Percentiles rank a stretch among this genome's conserved stretches.
These are phyloP conservation scores for Sarocladium kiliense DNA, from an alignment of 2,329 filamentous ascomycete species.

Conservation along the genomic window DNA sequence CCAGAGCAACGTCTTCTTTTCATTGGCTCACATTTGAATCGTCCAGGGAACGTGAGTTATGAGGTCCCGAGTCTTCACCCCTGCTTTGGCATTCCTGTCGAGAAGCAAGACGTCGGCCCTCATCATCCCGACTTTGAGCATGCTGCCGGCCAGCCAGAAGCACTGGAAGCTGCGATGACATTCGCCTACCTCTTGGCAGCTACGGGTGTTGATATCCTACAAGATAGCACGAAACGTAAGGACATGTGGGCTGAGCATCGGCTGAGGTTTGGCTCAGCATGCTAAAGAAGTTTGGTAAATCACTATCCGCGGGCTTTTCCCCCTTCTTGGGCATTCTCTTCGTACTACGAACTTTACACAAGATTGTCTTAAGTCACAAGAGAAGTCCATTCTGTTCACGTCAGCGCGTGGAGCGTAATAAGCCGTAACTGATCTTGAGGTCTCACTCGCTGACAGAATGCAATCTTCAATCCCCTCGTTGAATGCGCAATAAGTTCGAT, in stretches of 20 bases:
- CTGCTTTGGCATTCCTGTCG: slow-evolving; percentile 20
- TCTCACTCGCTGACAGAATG: too few species aligned
- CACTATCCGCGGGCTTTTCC: too few species aligned
- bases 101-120: slow-evolving; percentile 27
- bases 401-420: too few species aligned
- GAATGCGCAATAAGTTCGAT: too few species aligned
- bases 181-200: neutral
- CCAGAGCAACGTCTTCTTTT: neutral
- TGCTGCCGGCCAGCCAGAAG: slow-evolving; percentile 31
- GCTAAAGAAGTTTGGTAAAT: too few species aligned
- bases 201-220: neutral
- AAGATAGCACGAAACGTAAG: neutral
- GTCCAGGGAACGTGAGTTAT: slow-evolving; percentile 22
- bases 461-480: too few species aligned
- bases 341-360: too few species aligned
- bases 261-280: neutral
- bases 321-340: too few species aligned
- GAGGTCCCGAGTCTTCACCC: slow-evolving; percentile 22
- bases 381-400: too few species aligned
- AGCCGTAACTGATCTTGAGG: too few species aligned
- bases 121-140: slow-evolving; percentile 49
- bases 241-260: slow-evolving; percentile 6
- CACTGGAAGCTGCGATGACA: neutral
- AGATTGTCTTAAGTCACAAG: too few species aligned
- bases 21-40: neutral